Percentiles rank a stretch among this genome's conserved stretches.
These are phyloP conservation scores for Cucumis cinereus DNA, from an alignment of 306 rosid genomes.

Conservation along the genomic window DNA sequence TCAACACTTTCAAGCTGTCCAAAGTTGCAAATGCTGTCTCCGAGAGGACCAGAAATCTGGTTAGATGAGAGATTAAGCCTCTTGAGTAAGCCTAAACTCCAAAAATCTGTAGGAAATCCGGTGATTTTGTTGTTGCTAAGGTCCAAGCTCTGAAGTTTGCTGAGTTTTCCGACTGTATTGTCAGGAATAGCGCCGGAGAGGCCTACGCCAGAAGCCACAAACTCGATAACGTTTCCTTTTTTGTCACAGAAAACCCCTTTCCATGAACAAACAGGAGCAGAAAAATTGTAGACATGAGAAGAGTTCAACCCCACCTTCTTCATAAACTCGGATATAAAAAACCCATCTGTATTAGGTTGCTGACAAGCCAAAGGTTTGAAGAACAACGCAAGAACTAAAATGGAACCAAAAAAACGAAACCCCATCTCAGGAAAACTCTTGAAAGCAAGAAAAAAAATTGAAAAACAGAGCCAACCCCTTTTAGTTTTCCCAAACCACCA, in stretches of 20 bases:
- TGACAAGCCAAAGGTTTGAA: conserved; percentile 59
- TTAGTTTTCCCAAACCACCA: conserved; percentile 11
- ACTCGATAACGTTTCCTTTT: conserved; percentile 28
- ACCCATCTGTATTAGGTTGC: conserved; percentile 77
- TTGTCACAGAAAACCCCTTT: conserved; percentile 59
- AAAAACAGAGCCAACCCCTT: not conserved
- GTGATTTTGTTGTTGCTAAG: conserved; percentile 81
- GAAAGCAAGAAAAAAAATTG: conserved; percentile 11
- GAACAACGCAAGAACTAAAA: conserved; percentile 47
- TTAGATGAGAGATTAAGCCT: conserved; percentile 63
- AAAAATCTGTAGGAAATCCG: conserved; percentile 69
- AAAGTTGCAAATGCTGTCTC: conserved; percentile 80
- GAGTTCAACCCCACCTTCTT: conserved; percentile 33
- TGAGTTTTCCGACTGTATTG: conserved; percentile 69
- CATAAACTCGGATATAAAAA: conserved; percentile 55
- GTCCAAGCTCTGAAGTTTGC: conserved; percentile 56
- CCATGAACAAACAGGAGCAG: conserved; percentile 71
- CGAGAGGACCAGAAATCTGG: conserved; percentile 59
- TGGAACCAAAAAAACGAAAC: conserved; percentile 39
- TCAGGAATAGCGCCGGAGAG: conserved; percentile 78
- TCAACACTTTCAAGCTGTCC: conserved; percentile 64
- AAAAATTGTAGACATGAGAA: conserved; percentile 39
- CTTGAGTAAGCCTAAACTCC: conserved; percentile 71
- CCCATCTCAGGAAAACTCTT: conserved; percentile 40
- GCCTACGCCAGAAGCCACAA: conserved; percentile 40